A percentile compares a stretch with the other conserved stretches of the same genome.
These are phyloP conservation scores for Tolypocladium tundrense DNA, from an alignment of 2,329 filamentous ascomycete genomes.

Conservation along the genomic window DNA sequence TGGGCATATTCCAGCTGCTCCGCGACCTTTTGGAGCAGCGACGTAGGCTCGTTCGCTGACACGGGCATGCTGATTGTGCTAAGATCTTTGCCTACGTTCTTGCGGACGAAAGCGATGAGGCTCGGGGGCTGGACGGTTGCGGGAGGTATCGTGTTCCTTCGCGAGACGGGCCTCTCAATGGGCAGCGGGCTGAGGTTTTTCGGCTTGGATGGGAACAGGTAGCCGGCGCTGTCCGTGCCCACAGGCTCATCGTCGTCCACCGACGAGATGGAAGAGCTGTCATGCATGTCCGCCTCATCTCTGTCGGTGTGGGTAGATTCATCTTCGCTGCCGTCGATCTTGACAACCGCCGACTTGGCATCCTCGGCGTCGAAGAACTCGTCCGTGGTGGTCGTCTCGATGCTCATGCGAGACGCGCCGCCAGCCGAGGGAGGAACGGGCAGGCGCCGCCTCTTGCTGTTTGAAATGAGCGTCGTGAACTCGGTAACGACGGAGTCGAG, in stretches of 20 bases:
- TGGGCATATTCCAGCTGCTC: conserved; percentile 88
- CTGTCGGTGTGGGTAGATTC: conserved; percentile 27
- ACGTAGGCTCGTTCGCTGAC: conserved; percentile 87
- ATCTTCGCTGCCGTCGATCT: conserved; percentile 62
- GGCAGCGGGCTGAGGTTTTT: conserved; percentile 72
- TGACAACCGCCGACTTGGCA: conserved; percentile 56
- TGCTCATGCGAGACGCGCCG: conserved; percentile 46
- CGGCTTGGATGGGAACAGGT: conserved; percentile 64
- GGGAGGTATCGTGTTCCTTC: conserved; percentile 60
- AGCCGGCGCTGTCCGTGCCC: conserved; percentile 47
- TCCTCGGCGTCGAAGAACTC: conserved; percentile 92
- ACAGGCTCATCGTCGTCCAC: conserved; percentile 48
- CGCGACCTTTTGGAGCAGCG: conserved; percentile 75
- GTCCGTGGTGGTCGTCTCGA: conserved; percentile 71
- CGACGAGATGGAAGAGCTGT: conserved; percentile 49
- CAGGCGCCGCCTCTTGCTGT: conserved; percentile 68
- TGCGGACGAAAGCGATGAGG: conserved; percentile 85
- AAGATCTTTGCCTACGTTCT: conserved; percentile 96
- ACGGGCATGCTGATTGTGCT: conserved; percentile 97
- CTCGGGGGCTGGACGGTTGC: conserved; percentile 77
- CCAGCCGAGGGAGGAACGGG: conserved; percentile 40
- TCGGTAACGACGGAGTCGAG: conserved; percentile 75
- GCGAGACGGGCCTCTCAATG: conserved; percentile 49
- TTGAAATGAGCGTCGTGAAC: conserved; percentile 66
- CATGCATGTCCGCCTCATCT: conserved; percentile 16